Evolutionary conservation across 2,329 filamentous ascomycete genomes (phyloP).

Genomic region (Setomelanomma holmii): DNA sequence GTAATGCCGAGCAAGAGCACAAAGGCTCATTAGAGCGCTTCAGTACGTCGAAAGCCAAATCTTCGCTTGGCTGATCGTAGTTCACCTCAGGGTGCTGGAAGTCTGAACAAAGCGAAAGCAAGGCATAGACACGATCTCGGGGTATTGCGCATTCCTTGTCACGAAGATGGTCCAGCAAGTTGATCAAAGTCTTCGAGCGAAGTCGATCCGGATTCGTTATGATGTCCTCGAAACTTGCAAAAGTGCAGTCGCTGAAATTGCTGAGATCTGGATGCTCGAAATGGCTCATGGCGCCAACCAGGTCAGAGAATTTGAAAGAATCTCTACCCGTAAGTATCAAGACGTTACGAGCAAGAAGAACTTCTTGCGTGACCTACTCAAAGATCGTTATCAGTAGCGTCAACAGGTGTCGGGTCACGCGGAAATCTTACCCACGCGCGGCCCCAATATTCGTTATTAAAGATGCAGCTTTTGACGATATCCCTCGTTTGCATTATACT

Average conservation of each 20-base stretch:
- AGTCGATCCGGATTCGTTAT: not conserved
- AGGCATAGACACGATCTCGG: conserved; percentile 12
- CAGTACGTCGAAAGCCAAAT: conserved; percentile 8
- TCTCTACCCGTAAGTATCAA: conserved; percentile 1
- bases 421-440: conserved; percentile 8
- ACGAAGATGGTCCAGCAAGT: conserved; percentile 6
- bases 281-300: not conserved
- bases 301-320: conserved; percentile 5
- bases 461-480: conserved; percentile 2
- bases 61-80: conserved; percentile 3
- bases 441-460: conserved; percentile 12
- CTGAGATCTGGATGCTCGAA: conserved; percentile 2
- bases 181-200: not conserved
- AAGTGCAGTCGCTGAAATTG: conserved; percentile 2
- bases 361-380: conserved; percentile 3
- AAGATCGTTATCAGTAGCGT: not conserved
- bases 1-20: conserved; percentile 7
- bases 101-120: conserved; percentile 5
- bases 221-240: conserved; percentile 2
- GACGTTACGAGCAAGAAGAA: conserved; percentile 4
- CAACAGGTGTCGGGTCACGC: too few relatives aligned
- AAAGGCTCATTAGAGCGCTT: conserved; percentile 3
- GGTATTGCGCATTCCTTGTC: conserved; percentile 5
- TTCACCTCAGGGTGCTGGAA: conserved; percentile 4
- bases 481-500: conserved; percentile 1